Evolutionary conservation across 371 early-diverging fungal genomes (phyloP), one percentile per base, ranked within the genome.

Genomic region (Mortierella sp.): DNA sequence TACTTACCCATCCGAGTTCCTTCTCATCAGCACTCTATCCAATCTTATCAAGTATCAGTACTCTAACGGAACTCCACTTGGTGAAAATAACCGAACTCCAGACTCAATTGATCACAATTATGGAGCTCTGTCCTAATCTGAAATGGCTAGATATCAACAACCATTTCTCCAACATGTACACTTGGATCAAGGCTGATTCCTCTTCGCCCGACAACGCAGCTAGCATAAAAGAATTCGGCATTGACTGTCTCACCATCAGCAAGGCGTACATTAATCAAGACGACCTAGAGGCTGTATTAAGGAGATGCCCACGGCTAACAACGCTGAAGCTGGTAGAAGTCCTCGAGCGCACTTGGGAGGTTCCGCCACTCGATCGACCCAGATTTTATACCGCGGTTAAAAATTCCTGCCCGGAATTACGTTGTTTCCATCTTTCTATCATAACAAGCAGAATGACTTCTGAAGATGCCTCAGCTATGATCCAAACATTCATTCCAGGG

Each of bases 241-340:
- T 66, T n/a, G 43, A 28, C 45, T 51, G 15, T 42, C 61, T 68
- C 35, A 61, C 61, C 9, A 51, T 68, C 55, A 68, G 32, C 42
- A 32, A 54, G 22, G 31, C 61, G 37, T 8, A 7, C 3, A 54
- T 37, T 13, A 37, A 13, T 8, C 40, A 37, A 37, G 40, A 37
- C 13, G 13, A 10, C 40, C 40, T 37, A 13, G 40, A 37, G 40
- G 13, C 40, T 13, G 13, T 37, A 8, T 13, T 37, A 8, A 37
- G 13, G 40, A 5, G 31, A 13, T 68, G 61, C 22, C 61, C 68
- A 3, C 29, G 32, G 26, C 56, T 68, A 17, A 4, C 19, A 22
- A 51, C 43, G 3, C 17, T 66, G 32, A 47, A 32, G 17, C 47
- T 66, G 2, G n/a, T 57, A 19, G 66, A 45, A 22, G 32, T 66